Conservation (phyloP, 345 rosid species). For the Dipteronia sinensis region DNA sequence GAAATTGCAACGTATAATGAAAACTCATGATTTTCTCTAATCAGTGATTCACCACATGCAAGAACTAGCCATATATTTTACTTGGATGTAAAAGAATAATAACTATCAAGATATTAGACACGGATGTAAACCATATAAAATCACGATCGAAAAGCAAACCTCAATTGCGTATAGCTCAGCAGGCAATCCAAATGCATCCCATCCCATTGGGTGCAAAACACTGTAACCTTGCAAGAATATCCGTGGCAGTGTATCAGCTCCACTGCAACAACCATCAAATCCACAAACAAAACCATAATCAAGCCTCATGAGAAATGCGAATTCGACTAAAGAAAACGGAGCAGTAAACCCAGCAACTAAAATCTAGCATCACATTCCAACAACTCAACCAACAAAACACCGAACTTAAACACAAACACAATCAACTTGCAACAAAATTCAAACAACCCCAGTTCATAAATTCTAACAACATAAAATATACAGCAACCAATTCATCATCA, state of each 20-base stretch:
- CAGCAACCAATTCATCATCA: neutral
- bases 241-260: conserved; percentile 96
- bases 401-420: neutral
- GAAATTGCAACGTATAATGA: neutral
- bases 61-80: neutral
- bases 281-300: neutral
- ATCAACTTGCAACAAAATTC: neutral
- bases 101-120: conserved; percentile 9
- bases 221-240: conserved; percentile 89
- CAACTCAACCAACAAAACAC: conserved; percentile 6
- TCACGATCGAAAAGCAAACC: conserved; percentile 37
- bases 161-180: conserved; percentile 97
- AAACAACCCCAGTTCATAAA: conserved; percentile 8
- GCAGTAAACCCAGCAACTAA: neutral
- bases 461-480: neutral
- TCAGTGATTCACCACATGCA: neutral
- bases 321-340: neutral
- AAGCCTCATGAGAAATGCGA: neutral
- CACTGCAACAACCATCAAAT: conserved; percentile 50
- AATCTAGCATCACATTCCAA: neutral
- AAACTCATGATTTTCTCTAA: neutral
- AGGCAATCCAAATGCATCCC: conserved; percentile 99
- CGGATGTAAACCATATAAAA: neutral
- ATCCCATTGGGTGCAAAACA: conserved; percentile 96
- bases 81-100: no score